Evolutionary conservation across 169 alveolate genomes (phyloP).

Genomic region (Cryptosporidium viatorum): DNA sequence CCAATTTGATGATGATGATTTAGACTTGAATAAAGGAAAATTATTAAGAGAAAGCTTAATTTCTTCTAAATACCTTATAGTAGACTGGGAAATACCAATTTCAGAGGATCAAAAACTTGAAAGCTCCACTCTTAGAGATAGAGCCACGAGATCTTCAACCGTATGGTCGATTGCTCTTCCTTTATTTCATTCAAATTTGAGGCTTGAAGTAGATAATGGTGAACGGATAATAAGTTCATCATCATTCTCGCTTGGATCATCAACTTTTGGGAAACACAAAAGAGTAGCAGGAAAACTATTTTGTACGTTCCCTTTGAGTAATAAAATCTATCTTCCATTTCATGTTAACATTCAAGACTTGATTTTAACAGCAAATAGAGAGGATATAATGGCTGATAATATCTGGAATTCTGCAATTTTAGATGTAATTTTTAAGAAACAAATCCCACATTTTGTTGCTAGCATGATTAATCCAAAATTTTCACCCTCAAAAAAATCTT

Average conservation of each 20-base stretch:
- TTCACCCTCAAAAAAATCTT: not conserved
- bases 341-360: conserved; percentile 63
- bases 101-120: conserved; percentile 4
- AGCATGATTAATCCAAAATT: conserved; percentile 14
- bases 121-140: conserved; percentile 27
- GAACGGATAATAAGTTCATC: not conserved
- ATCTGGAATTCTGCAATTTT: conserved; percentile 38
- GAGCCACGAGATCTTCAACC: conserved; percentile 32
- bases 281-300: conserved; percentile 37
- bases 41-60: conserved; percentile 15
- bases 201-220: not conserved
- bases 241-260: conserved; percentile 46
- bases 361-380: conserved; percentile 70
- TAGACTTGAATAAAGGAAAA: not conserved
- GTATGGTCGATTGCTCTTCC: conserved; percentile 70
- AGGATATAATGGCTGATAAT: conserved; percentile 25
- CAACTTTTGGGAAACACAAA: conserved; percentile 42
- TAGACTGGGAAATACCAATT: conserved; percentile 41
- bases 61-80: conserved; percentile 23
- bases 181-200: conserved; percentile 18
- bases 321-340: conserved; percentile 32
- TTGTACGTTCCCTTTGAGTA: conserved; percentile 57
- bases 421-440: conserved; percentile 23
- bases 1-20: conserved; percentile 73
- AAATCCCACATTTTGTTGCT: conserved; percentile 49